Base-by-base conservation (phyloP, 805 yeast species). In the Wickerhamomyces chambardii region DNA sequence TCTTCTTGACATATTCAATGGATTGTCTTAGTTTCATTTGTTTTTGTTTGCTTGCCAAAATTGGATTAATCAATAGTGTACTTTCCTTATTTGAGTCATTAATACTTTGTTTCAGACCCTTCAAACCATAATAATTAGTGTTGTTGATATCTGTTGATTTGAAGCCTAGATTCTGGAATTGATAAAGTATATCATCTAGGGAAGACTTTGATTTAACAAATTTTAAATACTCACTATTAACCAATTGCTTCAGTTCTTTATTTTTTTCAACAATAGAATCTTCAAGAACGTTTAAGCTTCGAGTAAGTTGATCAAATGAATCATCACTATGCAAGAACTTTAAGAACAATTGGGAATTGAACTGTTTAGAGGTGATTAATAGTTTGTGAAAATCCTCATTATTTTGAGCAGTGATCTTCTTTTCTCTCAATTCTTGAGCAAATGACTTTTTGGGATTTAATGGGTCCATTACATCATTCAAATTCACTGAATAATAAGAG, bases 131-230 rank as follows among this genome's bases (percentile, higher is more conserved):
- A 11, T 47, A 47, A 17, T 45, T 44, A 25, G 40, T 44, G 14
- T 39, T 31, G 14, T 29, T 11, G 6, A 31, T 36, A 14, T 33
- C 25, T 5, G 29, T 21, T 17, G 33, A 29, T 8, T 42, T 19
- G 16, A 52, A 38, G 6, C 66, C 67, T 15, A 61, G 50, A n/a
- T 49, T 47, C 22, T 65, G 58, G 44, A 79, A 74, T 42, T 73
- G 77, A 16, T 55, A 60, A 40, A 75, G 70, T 4, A 80, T 75
- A 19, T 67, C 66, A 48, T 82, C 89, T 27, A 83, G 56, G 4
- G 73, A 62, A 17, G 79, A 71, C 47, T 83, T 83, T 19, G 78
- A 67, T 41, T 70, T 70, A 24, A 83, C 84, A 42, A 79, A 81
- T 44, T 69, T 66, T 36, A 73, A 70, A 44, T 75, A 79, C 48